A percentile compares a stretch with the other conserved stretches of the same genome.
phyloP scores from a whole-genome alignment of 2,329 filamentous ascomycete genomes.

The Didymellaceae sp. region DNA sequence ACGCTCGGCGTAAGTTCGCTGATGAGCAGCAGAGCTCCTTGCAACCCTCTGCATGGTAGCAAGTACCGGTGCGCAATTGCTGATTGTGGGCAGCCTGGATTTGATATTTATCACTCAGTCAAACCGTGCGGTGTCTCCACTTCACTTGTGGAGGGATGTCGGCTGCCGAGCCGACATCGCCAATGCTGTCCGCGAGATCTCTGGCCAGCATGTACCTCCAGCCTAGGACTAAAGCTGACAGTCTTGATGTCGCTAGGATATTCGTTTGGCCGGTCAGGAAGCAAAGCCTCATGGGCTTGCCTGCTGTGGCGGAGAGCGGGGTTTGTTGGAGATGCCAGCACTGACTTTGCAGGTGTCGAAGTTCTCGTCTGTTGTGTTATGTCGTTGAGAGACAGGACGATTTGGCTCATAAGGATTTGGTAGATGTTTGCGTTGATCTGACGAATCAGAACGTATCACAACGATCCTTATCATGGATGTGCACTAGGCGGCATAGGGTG shows the following conservation, averaged over 20 bases:
- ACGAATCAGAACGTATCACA: too few species aligned
- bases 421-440: too few species aligned
- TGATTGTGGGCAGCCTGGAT: conserved; percentile 64
- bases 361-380: too few species aligned
- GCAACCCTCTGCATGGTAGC: conserved; percentile 65
- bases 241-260: conserved; percentile 58
- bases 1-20: conserved; percentile 9
- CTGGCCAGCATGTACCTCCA: conserved; percentile 58
- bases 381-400: too few species aligned
- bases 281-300: conserved; percentile 64
- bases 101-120: conserved; percentile 70
- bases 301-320: too few species aligned
- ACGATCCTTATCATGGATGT: too few species aligned
- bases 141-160: conserved; percentile 56
- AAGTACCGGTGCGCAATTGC: conserved; percentile 59
- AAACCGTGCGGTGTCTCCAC: conserved; percentile 60
- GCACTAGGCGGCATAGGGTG: too few species aligned
- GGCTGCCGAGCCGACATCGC: conserved; percentile 58
- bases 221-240: conserved; percentile 69
- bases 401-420: too few species aligned
- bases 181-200: conserved; percentile 60
- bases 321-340: too few species aligned
- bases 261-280: conserved; percentile 32
- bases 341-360: too few species aligned
- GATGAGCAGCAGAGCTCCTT: conserved; percentile 58